These are phyloP conservation scores for Clohesyomyces aquaticus DNA, from an alignment of 495 filamentous ascomycete species.

Conservation along the genomic window DNA sequence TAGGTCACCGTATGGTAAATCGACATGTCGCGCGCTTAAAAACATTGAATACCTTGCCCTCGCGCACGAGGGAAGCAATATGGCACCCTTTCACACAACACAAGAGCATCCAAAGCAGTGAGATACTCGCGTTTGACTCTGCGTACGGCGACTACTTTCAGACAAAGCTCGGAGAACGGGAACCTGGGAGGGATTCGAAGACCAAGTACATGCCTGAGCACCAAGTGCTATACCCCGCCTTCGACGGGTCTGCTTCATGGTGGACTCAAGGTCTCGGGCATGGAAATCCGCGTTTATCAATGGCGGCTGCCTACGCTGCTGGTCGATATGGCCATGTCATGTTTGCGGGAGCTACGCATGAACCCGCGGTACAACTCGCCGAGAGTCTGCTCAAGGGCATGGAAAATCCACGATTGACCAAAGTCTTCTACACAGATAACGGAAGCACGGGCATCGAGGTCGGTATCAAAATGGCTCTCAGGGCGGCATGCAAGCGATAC, in stretches of 20 bases:
- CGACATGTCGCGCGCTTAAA: slow-evolving; percentile 57
- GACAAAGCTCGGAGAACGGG: slow-evolving; percentile 39
- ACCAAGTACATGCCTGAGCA: slow-evolving; percentile 17
- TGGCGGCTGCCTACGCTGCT: slow-evolving; percentile 75
- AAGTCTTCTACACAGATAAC: slow-evolving; percentile 79
- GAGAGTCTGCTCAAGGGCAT: slow-evolving; percentile 59
- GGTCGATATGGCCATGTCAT: slow-evolving; percentile 86
- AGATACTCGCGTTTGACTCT: slow-evolving; percentile 73
- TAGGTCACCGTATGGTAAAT: slow-evolving; percentile 45
- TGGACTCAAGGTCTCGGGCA: slow-evolving; percentile 86
- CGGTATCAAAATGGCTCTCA: slow-evolving; percentile 76
- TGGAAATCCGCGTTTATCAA: slow-evolving; percentile 65
- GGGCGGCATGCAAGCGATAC: slow-evolving; percentile 65
- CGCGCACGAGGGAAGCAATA: slow-evolving; percentile 60
- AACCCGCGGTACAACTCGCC: slow-evolving; percentile 69
- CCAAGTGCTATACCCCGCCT: slow-evolving; percentile 60
- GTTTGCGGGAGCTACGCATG: slow-evolving; percentile 74
- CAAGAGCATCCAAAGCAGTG: slow-evolving; percentile 55
- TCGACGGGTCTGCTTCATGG: slow-evolving; percentile 82
- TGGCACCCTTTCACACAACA: slow-evolving; percentile 88
- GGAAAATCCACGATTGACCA: slow-evolving; percentile 62
- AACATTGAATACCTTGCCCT: slow-evolving; percentile 61
- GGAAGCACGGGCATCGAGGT: slow-evolving; percentile 80
- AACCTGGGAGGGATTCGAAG: slow-evolving; percentile 13
- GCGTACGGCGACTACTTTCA: slow-evolving; percentile 77